Base-by-base conservation (phyloP, 768 basidiomycete genomes). In the Mrakia gelida region DNA sequence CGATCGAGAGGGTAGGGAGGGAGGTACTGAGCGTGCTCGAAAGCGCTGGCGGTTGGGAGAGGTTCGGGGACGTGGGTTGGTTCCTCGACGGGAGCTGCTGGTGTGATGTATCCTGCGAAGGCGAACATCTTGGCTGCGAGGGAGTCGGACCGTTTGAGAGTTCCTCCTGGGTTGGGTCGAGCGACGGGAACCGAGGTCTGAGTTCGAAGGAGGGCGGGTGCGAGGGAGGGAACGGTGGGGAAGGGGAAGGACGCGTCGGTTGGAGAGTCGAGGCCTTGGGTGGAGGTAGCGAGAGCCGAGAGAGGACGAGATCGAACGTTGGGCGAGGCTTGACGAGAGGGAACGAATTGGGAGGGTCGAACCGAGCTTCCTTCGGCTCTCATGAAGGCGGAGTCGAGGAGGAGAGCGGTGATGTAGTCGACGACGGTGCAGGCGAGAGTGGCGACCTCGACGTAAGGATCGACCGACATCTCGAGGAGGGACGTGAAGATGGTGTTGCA, bases 401-500 rank as follows among this genome's bases (percentile, higher is more conserved):
- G 88, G 6, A 95, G 88, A 2, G 94, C 94, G 85, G 92, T 90
- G 81, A 97, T 88, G 82, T 96, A 97, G 84, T 99, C 97, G 43
- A 94, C 88, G 38, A 96, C 90, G 0, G 93, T 95, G 81, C 92
- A 92, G 0, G 95, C 95, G 82, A 93, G 90, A 11, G 92, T 90
- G 0, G 94, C 92, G 21, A 98, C 95, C 83, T 98, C 95, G 68
- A 91, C 89, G 82, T 96, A 94, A 0, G 96, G 92, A 81, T 98
- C 97, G 15, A 91, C 91, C 0, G 95, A 93, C 15, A 98, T 88
- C 83, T 98, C 95, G 78, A 97, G 86, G 23, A 99, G 87, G 8
- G 91, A 89, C 23, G 91, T 91, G 81, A 93, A 95, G 80, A 98
- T 92, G 32, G 94, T 94, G 87, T 93, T 94, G 87, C 96, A 94